A percentile compares a stretch with the other conserved stretches of the same genome.
Evolutionary conservation across 805 yeast species (phyloP).

Genomic region (Helenozyma rhizophorensis): DNA sequence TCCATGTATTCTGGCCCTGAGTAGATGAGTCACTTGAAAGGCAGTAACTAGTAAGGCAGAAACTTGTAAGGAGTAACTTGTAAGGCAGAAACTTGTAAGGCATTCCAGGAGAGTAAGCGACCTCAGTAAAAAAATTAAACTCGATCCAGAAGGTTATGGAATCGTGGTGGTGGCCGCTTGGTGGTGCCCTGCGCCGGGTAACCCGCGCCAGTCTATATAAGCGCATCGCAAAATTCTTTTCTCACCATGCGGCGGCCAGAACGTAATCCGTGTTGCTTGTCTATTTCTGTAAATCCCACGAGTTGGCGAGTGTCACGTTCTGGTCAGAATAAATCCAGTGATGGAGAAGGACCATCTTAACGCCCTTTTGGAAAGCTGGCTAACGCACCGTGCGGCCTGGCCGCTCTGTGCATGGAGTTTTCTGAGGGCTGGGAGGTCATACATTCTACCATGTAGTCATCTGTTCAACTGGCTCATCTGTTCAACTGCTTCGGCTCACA

Average conservation of each 20-base stretch:
- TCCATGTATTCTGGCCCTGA: too few species aligned
- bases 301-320: constrained; percentile 49
- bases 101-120: too few species aligned
- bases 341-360: constrained; percentile 40
- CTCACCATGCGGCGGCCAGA: constrained; percentile 49
- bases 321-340: constrained; percentile 44
- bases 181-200: constrained; percentile 9
- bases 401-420: constrained; percentile 19
- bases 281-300: constrained; percentile 43
- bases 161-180: too few species aligned
- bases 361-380: constrained; percentile 35
- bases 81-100: too few species aligned
- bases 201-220: constrained; percentile 11
- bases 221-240: constrained; percentile 7
- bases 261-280: constrained; percentile 51
- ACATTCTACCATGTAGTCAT: constrained; percentile 27
- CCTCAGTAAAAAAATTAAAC: too few species aligned
- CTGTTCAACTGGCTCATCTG: too few species aligned
- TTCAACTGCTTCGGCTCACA: background rate
- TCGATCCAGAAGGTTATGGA: too few species aligned
- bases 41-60: too few species aligned
- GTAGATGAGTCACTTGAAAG: too few species aligned
- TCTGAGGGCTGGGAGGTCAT: constrained; percentile 48
- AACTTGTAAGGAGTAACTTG: too few species aligned
- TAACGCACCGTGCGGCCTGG: constrained; percentile 17